phyloP scores from a whole-genome alignment of 2,329 filamentous ascomycete species.

The Coniochaeta prunicola region DNA sequence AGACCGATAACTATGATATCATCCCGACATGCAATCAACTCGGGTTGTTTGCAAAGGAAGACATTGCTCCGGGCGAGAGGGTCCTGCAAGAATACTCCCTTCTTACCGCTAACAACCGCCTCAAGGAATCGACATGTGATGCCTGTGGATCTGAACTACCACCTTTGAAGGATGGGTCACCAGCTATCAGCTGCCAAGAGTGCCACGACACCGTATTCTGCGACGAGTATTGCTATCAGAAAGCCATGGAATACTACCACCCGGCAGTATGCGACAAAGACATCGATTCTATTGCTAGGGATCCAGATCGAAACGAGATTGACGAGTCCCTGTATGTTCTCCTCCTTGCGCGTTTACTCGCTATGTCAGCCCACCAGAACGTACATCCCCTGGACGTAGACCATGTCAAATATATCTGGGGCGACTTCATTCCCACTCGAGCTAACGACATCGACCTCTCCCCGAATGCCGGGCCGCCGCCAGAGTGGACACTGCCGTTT shows the following conservation, averaged over 20 bases:
- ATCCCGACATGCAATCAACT: slow-evolving; percentile 65
- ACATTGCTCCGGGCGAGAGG: slow-evolving; percentile 68
- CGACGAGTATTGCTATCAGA: slow-evolving; percentile 48
- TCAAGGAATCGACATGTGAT: slow-evolving; percentile 83
- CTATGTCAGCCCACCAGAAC: slow-evolving; percentile 55
- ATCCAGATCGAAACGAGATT: slow-evolving; percentile 51
- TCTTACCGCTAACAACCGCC: slow-evolving; percentile 79
- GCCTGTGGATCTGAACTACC: slow-evolving; percentile 75
- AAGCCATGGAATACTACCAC: slow-evolving; percentile 54
- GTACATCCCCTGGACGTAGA: slow-evolving; percentile 56
- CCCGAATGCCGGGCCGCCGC: slow-evolving; percentile 47
- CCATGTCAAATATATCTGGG: slow-evolving; percentile 63
- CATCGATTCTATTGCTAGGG: slow-evolving; percentile 57
- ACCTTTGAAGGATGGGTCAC: slow-evolving; percentile 39
- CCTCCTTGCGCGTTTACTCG: slow-evolving; percentile 53
- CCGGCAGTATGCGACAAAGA: slow-evolving; percentile 60
- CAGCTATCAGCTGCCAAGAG: slow-evolving; percentile 48
- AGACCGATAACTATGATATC: slow-evolving; percentile 38
- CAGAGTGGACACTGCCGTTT: slow-evolving; percentile 65
- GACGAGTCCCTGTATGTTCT: slow-evolving; percentile 57
- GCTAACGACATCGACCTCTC: slow-evolving; percentile 47
- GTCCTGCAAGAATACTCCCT: slow-evolving; percentile 79
- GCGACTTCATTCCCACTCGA: slow-evolving; percentile 51
- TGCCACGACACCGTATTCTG: slow-evolving; percentile 64
- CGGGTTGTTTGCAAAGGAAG: slow-evolving; percentile 79